phyloP scores from a whole-genome alignment of 2,329 filamentous ascomycete species.

The Pseudogymnoascus sp. region DNA sequence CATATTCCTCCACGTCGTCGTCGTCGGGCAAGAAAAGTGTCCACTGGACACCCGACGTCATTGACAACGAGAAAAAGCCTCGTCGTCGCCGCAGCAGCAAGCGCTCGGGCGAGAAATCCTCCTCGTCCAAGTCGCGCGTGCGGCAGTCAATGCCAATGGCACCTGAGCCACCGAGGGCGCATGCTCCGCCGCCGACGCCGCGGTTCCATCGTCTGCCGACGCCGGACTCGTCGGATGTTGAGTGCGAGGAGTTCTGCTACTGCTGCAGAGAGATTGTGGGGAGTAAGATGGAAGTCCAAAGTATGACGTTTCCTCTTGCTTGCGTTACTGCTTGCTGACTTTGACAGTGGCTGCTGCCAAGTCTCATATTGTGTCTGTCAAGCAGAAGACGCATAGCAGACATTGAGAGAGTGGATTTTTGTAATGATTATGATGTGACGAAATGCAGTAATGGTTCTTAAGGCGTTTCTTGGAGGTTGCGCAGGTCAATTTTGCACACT shows the following conservation, averaged over 20 bases:
- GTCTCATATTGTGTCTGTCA: constrained; percentile 18
- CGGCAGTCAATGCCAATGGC: constrained; percentile 9
- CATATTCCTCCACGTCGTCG: not conserved
- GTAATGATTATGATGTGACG: not conserved
- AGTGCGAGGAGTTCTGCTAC: constrained; percentile 17
- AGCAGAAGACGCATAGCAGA: not conserved
- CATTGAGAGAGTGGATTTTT: not conserved
- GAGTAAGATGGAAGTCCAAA: constrained; percentile 3
- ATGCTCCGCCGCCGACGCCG: constrained; percentile 23
- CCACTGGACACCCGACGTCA: constrained; percentile 19
- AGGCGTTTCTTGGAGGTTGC: not conserved
- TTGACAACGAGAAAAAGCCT: constrained; percentile 18
- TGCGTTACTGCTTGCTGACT: constrained; percentile 16
- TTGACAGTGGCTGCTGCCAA: constrained; percentile 20
- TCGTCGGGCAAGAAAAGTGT: constrained; percentile 19
- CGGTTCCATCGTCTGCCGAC: constrained; percentile 22
- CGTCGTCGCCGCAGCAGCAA: not conserved
- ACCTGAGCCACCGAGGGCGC: constrained; percentile 16
- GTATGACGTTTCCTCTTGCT: constrained; percentile 4
- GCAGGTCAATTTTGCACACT: not conserved
- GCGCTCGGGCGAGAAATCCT: not conserved
- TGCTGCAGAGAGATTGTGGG: constrained; percentile 8
- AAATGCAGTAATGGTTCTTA: not conserved
- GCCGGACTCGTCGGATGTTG: constrained; percentile 23
- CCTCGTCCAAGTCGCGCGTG: not conserved